phyloP scores from a whole-genome alignment of 1,284 basidiomycete species.

The Meira nashicola region DNA sequence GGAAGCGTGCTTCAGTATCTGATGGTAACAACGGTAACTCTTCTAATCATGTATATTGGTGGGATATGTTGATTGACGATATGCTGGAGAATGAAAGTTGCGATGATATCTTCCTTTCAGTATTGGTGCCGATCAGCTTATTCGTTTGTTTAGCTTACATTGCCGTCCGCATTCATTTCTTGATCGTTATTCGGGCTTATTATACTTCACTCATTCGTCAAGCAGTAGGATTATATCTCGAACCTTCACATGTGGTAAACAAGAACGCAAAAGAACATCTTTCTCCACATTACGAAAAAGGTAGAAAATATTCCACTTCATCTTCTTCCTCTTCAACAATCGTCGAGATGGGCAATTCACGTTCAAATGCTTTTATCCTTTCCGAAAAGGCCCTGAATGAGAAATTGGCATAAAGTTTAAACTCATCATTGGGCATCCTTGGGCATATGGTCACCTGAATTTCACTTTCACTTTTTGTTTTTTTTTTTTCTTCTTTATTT shows the following conservation, averaged over 20 bases:
- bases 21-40: not conserved
- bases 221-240: not conserved
- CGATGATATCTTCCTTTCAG: conserved; percentile 31
- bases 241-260: too few relatives aligned
- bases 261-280: not conserved
- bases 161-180: conserved; percentile 15
- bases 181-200: conserved; percentile 6
- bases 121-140: conserved; percentile 26
- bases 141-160: conserved; percentile 25
- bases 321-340: not conserved
- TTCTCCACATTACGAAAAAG: not conserved
- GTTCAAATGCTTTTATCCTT: too few relatives aligned
- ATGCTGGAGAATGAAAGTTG: conserved; percentile 31
- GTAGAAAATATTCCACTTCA: not conserved
- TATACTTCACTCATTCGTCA: conserved; percentile 3
- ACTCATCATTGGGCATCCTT: too few relatives aligned
- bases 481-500: too few relatives aligned
- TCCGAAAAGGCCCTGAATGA: too few relatives aligned
- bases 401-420: too few relatives aligned
- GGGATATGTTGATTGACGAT: conserved; percentile 29
- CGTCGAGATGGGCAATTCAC: too few relatives aligned
- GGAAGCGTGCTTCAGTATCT: not conserved
- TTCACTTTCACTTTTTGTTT: too few relatives aligned
- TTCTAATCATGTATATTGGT: conserved; percentile 11
- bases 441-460: too few relatives aligned